Percentiles rank a stretch among this genome's conserved stretches.
These are phyloP conservation scores for Gastrolobium villosum DNA, from an alignment of 306 rosid genomes.

Conservation along the genomic window DNA sequence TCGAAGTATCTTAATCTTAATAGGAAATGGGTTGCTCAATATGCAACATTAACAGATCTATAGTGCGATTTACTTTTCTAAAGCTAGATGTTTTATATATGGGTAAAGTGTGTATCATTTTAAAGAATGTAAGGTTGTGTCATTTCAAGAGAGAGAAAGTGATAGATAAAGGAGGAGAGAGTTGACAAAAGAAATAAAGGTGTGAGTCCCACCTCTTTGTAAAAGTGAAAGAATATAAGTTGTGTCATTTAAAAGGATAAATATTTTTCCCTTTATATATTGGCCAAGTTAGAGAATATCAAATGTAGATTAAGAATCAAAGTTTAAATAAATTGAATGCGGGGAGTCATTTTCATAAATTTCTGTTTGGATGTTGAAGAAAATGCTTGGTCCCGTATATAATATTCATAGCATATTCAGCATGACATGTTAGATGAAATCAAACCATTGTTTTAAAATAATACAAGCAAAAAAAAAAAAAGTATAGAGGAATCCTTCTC, in stretches of 20 bases:
- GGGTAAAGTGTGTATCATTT: no score
- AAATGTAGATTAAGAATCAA: conserved; percentile 6
- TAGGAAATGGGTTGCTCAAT: background rate
- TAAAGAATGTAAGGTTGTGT: no score
- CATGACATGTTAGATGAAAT: background rate
- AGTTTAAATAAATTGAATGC: conserved; percentile 11
- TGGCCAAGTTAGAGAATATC: background rate
- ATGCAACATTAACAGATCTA: background rate
- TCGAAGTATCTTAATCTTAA: no score
- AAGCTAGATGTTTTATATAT: background rate
- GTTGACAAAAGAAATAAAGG: no score
- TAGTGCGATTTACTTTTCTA: conserved; percentile 10
- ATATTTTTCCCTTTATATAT: no score
- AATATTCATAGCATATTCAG: background rate
- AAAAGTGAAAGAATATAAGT: no score
- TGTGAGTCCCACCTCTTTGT: no score
- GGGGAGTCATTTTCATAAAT: background rate
- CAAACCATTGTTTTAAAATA: conserved; percentile 32
- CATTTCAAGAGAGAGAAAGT: no score
- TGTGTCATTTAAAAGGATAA: no score
- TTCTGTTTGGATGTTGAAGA: background rate
- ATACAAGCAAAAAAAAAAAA: background rate
- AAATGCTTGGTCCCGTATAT: background rate
- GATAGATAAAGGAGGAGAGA: no score
- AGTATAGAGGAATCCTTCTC: background rate